Percentiles rank a stretch among this genome's conserved stretches.
Evolutionary conservation across 352 stramenopile genomes (phyloP).

Genomic region (Globisporangium spiculum): DNA sequence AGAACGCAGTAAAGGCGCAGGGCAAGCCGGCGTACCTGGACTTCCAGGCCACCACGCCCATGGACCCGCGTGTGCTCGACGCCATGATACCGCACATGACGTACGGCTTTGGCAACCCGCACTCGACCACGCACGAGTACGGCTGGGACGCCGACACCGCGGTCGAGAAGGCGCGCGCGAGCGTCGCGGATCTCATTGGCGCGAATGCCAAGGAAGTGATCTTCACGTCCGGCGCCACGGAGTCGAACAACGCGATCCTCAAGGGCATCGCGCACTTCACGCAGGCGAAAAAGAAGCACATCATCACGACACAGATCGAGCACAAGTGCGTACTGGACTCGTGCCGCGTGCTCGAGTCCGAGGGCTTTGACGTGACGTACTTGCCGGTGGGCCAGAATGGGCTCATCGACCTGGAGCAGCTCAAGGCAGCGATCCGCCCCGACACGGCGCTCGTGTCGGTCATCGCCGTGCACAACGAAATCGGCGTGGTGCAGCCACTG

Average conservation of each 20-base stretch:
- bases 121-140: constrained; percentile 98
- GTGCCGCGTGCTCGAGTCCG: constrained; percentile 94
- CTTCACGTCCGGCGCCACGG: constrained; percentile 98
- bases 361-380: constrained; percentile 99
- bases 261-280: constrained; percentile 97
- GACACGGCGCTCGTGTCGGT: constrained; percentile 97
- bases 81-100: constrained; percentile 98
- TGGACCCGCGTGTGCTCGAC: constrained; percentile 98
- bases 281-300: constrained; percentile 96
- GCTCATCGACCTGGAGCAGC: constrained; percentile 93
- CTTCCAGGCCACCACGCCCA: constrained; percentile 96
- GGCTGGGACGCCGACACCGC: constrained; percentile 97
- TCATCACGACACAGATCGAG: constrained; percentile 98
- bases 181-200: constrained; percentile 93
- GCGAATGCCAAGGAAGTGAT: constrained; percentile 98
- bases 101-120: constrained; percentile 96
- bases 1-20: constrained; percentile 53
- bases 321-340: constrained; percentile 99
- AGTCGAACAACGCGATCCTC: constrained; percentile 99
- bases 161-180: constrained; percentile 88
- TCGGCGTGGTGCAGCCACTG: constrained; percentile 97
- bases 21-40: constrained; percentile 93
- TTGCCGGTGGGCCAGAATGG: constrained; percentile 92
- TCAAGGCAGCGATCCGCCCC: constrained; percentile 92
- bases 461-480: constrained; percentile 99